Evolutionary conservation across 1,139 yeast genomes (phyloP).

Genomic region (Waltiozyma solani): DNA sequence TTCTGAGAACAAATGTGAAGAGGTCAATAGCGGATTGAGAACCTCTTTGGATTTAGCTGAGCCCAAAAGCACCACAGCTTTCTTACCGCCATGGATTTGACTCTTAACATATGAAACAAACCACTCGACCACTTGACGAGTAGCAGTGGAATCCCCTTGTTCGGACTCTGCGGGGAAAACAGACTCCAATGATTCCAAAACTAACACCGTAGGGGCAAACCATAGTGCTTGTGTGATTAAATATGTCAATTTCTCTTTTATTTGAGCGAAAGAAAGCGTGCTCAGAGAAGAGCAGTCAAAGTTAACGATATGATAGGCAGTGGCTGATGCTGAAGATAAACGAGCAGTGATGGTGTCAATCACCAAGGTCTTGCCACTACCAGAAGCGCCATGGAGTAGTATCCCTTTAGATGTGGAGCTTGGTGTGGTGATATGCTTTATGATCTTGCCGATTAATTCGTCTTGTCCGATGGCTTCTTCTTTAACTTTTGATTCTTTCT

Average conservation of each 20-base stretch:
- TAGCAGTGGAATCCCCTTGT: slow-evolving; percentile 44
- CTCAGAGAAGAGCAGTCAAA: slow-evolving; percentile 41
- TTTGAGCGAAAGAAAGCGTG: slow-evolving; percentile 45
- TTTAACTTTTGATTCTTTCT: too few species aligned
- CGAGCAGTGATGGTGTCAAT: too few species aligned
- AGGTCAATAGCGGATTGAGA: slow-evolving; percentile 49
- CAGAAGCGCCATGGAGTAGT: slow-evolving; percentile 63
- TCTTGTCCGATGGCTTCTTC: slow-evolving; percentile 49
- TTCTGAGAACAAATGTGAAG: slow-evolving; percentile 65
- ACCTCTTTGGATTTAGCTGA: slow-evolving; percentile 58
- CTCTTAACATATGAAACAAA: slow-evolving; percentile 23
- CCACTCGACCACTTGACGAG: slow-evolving; percentile 35
- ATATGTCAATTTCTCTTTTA: slow-evolving; percentile 39
- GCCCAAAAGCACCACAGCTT: slow-evolving; percentile 22
- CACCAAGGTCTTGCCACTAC: slow-evolving; percentile 36
- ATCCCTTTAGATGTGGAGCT: slow-evolving; percentile 47
- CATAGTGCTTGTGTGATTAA: slow-evolving; percentile 59
- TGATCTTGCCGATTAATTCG: slow-evolving; percentile 30
- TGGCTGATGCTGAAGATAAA: too few species aligned
- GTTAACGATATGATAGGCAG: too few species aligned
- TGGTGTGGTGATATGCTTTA: slow-evolving; percentile 35
- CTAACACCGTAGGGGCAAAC: slow-evolving; percentile 68
- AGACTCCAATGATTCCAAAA: slow-evolving; percentile 77
- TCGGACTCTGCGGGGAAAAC: slow-evolving; percentile 66
- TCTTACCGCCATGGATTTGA: slow-evolving; percentile 27